phyloP scores from a whole-genome alignment of 202 grass and related monocot species.

The Panicum hallii region DNA sequence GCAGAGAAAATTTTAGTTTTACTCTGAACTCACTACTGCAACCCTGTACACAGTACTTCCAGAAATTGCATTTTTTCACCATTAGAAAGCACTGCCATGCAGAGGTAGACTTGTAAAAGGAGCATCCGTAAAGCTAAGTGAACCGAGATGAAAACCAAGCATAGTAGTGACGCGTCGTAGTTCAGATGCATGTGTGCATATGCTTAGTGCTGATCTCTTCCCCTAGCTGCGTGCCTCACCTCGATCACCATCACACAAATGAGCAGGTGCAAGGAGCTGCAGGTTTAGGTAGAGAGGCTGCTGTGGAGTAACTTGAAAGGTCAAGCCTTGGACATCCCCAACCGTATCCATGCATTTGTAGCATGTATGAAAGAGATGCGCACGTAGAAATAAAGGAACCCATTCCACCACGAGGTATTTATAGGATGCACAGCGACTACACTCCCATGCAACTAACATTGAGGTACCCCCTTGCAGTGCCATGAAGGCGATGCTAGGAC shows the following conservation, averaged over 20 bases:
- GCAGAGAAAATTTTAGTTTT: background rate
- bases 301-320: slow-evolving; percentile 47
- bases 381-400: slow-evolving; percentile 47
- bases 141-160: slow-evolving; percentile 14
- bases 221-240: slow-evolving; percentile 31
- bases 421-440: slow-evolving; percentile 36
- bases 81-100: slow-evolving; percentile 17
- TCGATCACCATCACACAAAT: slow-evolving; percentile 34
- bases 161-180: background rate
- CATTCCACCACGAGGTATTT: slow-evolving; percentile 27
- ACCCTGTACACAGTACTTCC: background rate
- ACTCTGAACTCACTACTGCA: background rate
- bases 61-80: slow-evolving; percentile 21
- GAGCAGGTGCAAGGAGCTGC: slow-evolving; percentile 46
- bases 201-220: background rate
- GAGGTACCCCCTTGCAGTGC: slow-evolving; percentile 4
- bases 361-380: slow-evolving; percentile 37
- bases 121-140: slow-evolving; percentile 19
- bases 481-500: slow-evolving; percentile 45
- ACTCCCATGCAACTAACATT: slow-evolving; percentile 50
- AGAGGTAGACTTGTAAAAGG: slow-evolving; percentile 17
- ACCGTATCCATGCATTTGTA: slow-evolving; percentile 43
- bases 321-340: slow-evolving; percentile 41
- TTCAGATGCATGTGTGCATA: slow-evolving; percentile 21
- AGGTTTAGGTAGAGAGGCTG: slow-evolving; percentile 50